Percentiles rank a stretch among this genome's conserved stretches.
Conservation (phyloP, 768 basidiomycete genomes). For the Tephrocybe rancida region DNA sequence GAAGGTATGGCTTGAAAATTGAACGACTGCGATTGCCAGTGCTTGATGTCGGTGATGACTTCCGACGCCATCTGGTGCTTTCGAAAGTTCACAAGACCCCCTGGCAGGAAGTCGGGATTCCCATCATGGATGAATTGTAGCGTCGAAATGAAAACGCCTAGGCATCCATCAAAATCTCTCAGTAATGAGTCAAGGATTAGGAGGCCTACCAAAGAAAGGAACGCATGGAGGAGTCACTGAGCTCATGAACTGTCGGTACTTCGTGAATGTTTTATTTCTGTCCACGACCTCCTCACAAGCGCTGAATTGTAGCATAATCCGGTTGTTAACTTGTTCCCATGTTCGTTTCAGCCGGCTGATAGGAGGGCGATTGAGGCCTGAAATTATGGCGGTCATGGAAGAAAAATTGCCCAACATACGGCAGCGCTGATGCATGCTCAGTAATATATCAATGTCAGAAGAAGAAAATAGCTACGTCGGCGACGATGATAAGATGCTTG, state of each 20-base stretch:
- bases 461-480: slow-evolving; percentile 66
- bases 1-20: slow-evolving; percentile 72
- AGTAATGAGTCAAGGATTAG: slow-evolving; percentile 4
- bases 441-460: background rate
- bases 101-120: slow-evolving; percentile 79
- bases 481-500: slow-evolving; percentile 89
- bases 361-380: slow-evolving; percentile 90
- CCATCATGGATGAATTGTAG: slow-evolving; percentile 97
- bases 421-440: slow-evolving; percentile 64
- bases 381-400: slow-evolving; percentile 92
- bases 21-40: slow-evolving; percentile 90
- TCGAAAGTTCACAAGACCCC: slow-evolving; percentile 87
- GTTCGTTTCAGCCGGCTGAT: slow-evolving; percentile 92
- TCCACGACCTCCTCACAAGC: slow-evolving; percentile 89
- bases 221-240: slow-evolving; percentile 89
- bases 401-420: slow-evolving; percentile 91
- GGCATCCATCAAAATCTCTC: background rate
- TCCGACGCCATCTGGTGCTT: slow-evolving; percentile 96
- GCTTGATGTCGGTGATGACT: slow-evolving; percentile 93
- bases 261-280: slow-evolving; percentile 91
- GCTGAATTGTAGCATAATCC: slow-evolving; percentile 70
- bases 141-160: slow-evolving; percentile 94
- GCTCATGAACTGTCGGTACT: slow-evolving; percentile 83
- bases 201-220: slow-evolving; percentile 83
- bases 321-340: slow-evolving; percentile 84